Conservation (phyloP, 1,139 yeast species). For the Pichia sp. region DNA sequence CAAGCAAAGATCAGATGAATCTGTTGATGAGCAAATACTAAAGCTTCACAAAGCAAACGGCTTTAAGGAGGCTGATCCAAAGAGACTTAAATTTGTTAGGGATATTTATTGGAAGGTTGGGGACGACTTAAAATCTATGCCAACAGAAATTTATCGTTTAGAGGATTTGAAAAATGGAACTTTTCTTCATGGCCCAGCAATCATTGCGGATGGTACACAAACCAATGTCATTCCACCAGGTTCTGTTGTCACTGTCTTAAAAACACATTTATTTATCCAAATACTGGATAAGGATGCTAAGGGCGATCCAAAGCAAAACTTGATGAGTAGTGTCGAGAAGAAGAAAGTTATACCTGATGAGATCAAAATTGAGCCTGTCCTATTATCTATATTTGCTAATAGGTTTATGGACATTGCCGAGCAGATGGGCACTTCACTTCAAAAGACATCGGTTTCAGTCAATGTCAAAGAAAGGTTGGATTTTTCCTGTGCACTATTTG, state of each 20-base stretch:
- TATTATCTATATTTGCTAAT: slow-evolving; percentile 56
- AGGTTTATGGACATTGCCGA: slow-evolving; percentile 63
- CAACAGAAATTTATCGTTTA: slow-evolving; percentile 28
- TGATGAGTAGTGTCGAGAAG: background rate
- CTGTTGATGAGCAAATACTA: slow-evolving; percentile 28
- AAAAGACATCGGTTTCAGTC: slow-evolving; percentile 57
- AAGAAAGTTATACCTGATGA: slow-evolving; percentile 7
- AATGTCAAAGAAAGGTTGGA: slow-evolving; percentile 59
- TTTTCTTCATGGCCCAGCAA: slow-evolving; percentile 67
- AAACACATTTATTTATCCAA: slow-evolving; percentile 41
- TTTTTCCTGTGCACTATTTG: slow-evolving; percentile 60
- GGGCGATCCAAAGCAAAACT: background rate
- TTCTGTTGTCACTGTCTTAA: slow-evolving; percentile 58
- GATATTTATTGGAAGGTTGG: slow-evolving; percentile 24
- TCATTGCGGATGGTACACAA: slow-evolving; percentile 81
- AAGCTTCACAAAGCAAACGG: slow-evolving; percentile 14
- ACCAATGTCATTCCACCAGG: slow-evolving; percentile 76
- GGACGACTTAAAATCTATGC: slow-evolving; percentile 13
- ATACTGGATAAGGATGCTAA: slow-evolving; percentile 5
- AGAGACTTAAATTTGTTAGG: slow-evolving; percentile 22
- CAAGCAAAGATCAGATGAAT: slow-evolving; percentile 18
- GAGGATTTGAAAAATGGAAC: slow-evolving; percentile 47
- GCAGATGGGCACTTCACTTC: slow-evolving; percentile 61
- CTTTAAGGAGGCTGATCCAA: slow-evolving; percentile 19
- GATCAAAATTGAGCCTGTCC: slow-evolving; percentile 45